Base-by-base conservation (phyloP, 179 eudicot genomes). In the Beta macrorhiza region DNA sequence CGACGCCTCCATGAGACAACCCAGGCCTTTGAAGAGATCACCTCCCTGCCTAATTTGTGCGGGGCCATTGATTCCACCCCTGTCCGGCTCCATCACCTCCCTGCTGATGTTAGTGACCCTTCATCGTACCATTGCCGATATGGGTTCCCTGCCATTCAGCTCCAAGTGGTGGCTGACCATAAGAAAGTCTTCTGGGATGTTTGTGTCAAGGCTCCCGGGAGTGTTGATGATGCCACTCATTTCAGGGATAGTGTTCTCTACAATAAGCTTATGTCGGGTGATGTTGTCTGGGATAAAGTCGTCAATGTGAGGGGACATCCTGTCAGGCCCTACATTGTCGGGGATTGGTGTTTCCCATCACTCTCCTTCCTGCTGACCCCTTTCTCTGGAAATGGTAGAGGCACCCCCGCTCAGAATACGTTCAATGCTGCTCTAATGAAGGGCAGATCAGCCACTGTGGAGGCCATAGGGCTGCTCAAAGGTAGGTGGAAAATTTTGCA, bases 121-220 rank as follows among this genome's bases (percentile, higher is more conserved):
- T 78, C 88, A 2, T 73, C 90, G 15, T 90, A 90, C 65, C 78
- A 52, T 19, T 88, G 89, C 59, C 80, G 78, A 13, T 73, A 88
- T 52, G 94, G 95, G 11, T 92, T 72, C 62, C 91, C 95, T 0
- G 84, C 97, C 13, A 79, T 93, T 64, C 90, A 88, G 61, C 93
- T 95, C n/a, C 97, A 95, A 86, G 97, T 95, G n/a, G 98, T 95
- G 17, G 93, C 98, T 5, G 99, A 95, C 86, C 95, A 91, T 79
- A 95, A 90, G 89, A 95, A 95, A 87, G 85, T 93, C 37, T 93
- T 95, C 69, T 95, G 99, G 99, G 99, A 95, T 82, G 99, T 93
- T 57, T 95, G 99, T 68, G 98, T 95, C 14, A 95, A 93, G 75
- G 95, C 95, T 0, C 97, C 99, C 0, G 99, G 98, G 10, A 92